phyloP scores from a whole-genome alignment of 2,329 filamentous ascomycete species.

The Lasiodiplodia sp. region DNA sequence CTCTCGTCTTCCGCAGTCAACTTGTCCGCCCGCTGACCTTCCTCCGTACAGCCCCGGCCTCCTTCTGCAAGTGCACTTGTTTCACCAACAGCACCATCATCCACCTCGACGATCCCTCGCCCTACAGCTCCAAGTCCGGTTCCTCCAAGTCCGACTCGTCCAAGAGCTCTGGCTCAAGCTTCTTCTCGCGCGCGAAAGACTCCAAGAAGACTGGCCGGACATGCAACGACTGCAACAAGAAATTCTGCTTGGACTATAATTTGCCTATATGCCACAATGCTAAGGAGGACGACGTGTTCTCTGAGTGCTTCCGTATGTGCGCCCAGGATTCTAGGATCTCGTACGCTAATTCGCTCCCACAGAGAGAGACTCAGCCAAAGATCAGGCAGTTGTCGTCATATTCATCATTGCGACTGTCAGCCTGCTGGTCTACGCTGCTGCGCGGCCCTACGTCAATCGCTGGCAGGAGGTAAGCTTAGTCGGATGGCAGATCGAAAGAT shows the following conservation, averaged over 20 bases:
- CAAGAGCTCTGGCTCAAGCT: constrained; percentile 6
- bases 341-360: constrained; percentile 23
- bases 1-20: background rate
- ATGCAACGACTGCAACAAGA: constrained; percentile 72
- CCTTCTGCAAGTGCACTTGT: constrained; percentile 77
- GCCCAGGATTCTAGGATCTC: background rate
- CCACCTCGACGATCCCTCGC: constrained; percentile 60
- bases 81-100: constrained; percentile 73
- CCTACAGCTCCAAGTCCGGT: constrained; percentile 30
- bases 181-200: constrained; percentile 13
- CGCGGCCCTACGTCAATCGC: constrained; percentile 66
- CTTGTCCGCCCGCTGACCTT: constrained; percentile 13
- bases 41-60: constrained; percentile 57
- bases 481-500: background rate
- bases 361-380: constrained; percentile 73
- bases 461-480: constrained; percentile 58
- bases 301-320: constrained; percentile 68
- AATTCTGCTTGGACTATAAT: constrained; percentile 68
- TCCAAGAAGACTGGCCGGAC: constrained; percentile 47
- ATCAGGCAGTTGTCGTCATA: constrained; percentile 70
- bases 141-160: constrained; percentile 11
- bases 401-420: constrained; percentile 71
- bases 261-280: constrained; percentile 68
- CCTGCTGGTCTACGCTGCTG: constrained; percentile 65
- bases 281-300: constrained; percentile 69